Evolutionary conservation across 2,329 filamentous ascomycete species (phyloP).

Genomic region (Sphaceloma murrayae): DNA sequence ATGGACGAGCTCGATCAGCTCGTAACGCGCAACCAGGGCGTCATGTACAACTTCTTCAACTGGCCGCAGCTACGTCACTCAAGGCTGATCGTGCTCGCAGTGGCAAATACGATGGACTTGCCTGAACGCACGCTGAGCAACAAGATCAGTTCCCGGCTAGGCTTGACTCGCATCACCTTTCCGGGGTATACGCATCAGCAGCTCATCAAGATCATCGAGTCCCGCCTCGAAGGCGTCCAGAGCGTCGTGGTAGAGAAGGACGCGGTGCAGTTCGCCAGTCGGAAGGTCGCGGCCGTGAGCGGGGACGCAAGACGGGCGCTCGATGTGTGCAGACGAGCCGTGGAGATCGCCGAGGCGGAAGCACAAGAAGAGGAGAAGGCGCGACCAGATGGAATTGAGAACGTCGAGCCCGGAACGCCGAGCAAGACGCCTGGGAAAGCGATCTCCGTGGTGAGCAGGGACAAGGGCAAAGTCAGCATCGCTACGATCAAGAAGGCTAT

Average conservation of each 20-base stretch:
- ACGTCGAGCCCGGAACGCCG: conserved; percentile 48
- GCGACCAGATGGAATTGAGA: conserved; percentile 23
- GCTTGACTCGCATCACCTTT: conserved; percentile 90
- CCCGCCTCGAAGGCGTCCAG: conserved; percentile 80
- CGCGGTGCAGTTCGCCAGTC: conserved; percentile 88
- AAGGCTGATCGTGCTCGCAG: conserved; percentile 86
- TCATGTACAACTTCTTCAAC: conserved; percentile 99
- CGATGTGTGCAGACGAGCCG: conserved; percentile 89
- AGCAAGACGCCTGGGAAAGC: conserved; percentile 45
- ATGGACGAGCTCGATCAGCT: conserved; percentile 99
- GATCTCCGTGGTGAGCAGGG: conserved; percentile 22
- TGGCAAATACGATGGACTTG: conserved; percentile 98
- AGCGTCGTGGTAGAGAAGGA: conserved; percentile 78
- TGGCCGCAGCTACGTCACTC: conserved; percentile 91
- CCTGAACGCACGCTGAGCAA: conserved; percentile 94
- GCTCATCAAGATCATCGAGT: conserved; percentile 93
- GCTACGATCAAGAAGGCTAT: conserved; percentile 90
- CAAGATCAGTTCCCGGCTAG: conserved; percentile 82
- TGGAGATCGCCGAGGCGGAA: conserved; percentile 85
- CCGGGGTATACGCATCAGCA: conserved; percentile 96
- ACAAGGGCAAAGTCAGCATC: conserved; percentile 64
- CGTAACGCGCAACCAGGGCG: conserved; percentile 96
- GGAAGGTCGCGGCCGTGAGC: conserved; percentile 93
- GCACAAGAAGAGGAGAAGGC: conserved; percentile 22
- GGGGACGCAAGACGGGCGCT: conserved; percentile 86